Conservation (phyloP, 148 eudicot genomes). For the Cornus suecica region DNA sequence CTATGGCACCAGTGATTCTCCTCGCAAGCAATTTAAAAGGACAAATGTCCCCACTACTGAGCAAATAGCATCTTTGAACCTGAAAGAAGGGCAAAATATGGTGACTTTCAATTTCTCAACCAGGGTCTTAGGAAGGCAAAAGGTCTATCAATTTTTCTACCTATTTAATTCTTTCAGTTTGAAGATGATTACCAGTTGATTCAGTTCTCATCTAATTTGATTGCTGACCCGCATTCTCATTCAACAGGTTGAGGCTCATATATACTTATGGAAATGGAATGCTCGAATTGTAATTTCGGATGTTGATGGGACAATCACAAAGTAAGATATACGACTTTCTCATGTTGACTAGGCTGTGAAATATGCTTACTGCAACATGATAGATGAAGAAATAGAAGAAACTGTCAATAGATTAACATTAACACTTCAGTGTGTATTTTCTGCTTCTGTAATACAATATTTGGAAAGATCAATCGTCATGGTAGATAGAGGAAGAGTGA, state of each 20-base stretch:
- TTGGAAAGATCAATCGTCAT: not conserved
- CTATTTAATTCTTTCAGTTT: slow-evolving; percentile 4
- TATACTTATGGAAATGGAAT: slow-evolving; percentile 99
- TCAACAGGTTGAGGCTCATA: slow-evolving; percentile 91
- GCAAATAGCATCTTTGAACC: slow-evolving; percentile 81
- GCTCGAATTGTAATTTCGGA: slow-evolving; percentile 93
- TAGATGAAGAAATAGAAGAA: not conserved
- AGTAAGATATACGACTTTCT: slow-evolving; percentile 38
- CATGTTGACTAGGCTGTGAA: not conserved
- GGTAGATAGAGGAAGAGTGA: not conserved
- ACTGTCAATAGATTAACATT: not conserved
- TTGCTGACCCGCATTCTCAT: slow-evolving; percentile 12
- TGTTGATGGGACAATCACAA: slow-evolving; percentile 97
- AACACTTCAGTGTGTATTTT: not conserved
- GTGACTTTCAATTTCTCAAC: slow-evolving; percentile 84
- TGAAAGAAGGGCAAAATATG: slow-evolving; percentile 93
- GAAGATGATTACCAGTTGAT: slow-evolving; percentile 5
- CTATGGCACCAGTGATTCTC: slow-evolving; percentile 35
- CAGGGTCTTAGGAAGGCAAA: slow-evolving; percentile 72
- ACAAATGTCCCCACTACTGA: slow-evolving; percentile 80
- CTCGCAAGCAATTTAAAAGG: slow-evolving; percentile 63
- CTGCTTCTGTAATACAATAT: not conserved
- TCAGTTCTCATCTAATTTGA: not conserved
- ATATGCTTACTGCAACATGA: not conserved
- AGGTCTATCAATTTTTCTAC: slow-evolving; percentile 40